Evolutionary conservation across 257 asterid species (phyloP).

Genomic region (Solanum tarapatanum): DNA sequence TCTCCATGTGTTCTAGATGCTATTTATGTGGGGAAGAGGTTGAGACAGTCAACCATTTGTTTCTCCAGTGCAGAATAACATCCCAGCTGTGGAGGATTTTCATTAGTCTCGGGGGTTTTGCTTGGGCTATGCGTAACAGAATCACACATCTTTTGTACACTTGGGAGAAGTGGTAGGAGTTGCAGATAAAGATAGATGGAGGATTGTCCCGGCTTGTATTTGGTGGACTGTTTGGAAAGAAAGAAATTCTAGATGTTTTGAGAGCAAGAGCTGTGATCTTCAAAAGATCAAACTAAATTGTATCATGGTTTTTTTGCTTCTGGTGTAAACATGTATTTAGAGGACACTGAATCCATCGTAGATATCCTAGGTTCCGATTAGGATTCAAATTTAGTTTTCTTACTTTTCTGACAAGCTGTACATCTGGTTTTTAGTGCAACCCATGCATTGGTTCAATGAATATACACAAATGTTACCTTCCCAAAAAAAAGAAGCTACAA

Average conservation of each 20-base stretch:
- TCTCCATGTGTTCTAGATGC: not conserved
- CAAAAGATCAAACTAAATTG: not conserved
- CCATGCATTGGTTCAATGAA: too few relatives aligned
- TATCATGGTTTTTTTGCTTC: not conserved
- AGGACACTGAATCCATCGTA: not conserved
- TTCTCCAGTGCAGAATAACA: not conserved
- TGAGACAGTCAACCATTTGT: not conserved
- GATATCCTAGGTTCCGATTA: not conserved
- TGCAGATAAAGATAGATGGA: not conserved
- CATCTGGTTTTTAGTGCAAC: not conserved
- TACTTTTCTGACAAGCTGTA: not conserved
- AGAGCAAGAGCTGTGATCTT: not conserved
- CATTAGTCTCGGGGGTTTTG: not conserved
- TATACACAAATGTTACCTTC: too few relatives aligned
- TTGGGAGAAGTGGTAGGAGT: not conserved
- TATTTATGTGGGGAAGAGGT: not conserved
- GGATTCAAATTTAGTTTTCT: not conserved
- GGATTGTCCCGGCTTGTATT: not conserved
- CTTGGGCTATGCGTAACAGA: not conserved
- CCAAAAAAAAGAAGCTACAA: not conserved
- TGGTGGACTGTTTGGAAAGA: not conserved
- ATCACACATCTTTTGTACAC: not conserved
- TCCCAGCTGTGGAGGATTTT: not conserved
- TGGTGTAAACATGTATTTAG: not conserved
- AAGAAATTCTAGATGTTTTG: not conserved